These are phyloP conservation scores for Cystobasidium sp. DNA, from an alignment of 1,284 basidiomycete species.

Conservation along the genomic window DNA sequence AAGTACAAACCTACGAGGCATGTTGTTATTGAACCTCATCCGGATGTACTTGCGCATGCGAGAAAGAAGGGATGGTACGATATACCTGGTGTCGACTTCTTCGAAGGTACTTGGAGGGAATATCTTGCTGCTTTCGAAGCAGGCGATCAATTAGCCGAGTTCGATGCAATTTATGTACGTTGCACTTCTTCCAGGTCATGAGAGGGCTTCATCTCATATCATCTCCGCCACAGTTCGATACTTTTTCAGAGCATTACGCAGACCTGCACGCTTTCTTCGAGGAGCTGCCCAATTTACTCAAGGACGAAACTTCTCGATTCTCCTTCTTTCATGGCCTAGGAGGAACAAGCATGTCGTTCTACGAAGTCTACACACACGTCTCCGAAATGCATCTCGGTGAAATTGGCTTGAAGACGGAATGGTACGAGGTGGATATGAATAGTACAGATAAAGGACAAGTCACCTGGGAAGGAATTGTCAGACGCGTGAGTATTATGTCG, in stretches of 20 bases:
- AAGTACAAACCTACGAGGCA: conserved; percentile 66
- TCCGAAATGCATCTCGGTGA: conserved; percentile 83
- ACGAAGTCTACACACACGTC: conserved; percentile 79
- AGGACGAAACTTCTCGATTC: conserved; percentile 69
- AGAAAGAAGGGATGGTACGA: conserved; percentile 72
- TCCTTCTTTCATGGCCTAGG: conserved; percentile 98
- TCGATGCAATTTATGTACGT: conserved; percentile 93
- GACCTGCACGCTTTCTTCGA: conserved; percentile 84
- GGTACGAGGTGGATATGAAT: conserved; percentile 73
- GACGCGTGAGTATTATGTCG: background rate
- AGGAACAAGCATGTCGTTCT: conserved; percentile 67
- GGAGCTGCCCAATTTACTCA: conserved; percentile 77
- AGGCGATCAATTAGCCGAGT: conserved; percentile 65
- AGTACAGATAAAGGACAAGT: conserved; percentile 52
- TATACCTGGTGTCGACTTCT: conserved; percentile 73
- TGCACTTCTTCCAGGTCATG: conserved; percentile 66
- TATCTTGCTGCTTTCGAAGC: conserved; percentile 67
- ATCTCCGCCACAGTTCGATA: conserved; percentile 39
- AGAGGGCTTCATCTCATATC: background rate
- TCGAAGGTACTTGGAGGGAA: conserved; percentile 94
- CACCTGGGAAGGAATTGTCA: conserved; percentile 43
- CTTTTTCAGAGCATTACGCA: conserved; percentile 55
- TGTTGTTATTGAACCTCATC: conserved; percentile 93
- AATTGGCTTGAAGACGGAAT: conserved; percentile 72
- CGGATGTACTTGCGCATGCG: conserved; percentile 84